Evolutionary conservation across 2,329 filamentous ascomycete species (phyloP).

Genomic region (Xylaria sp.): DNA sequence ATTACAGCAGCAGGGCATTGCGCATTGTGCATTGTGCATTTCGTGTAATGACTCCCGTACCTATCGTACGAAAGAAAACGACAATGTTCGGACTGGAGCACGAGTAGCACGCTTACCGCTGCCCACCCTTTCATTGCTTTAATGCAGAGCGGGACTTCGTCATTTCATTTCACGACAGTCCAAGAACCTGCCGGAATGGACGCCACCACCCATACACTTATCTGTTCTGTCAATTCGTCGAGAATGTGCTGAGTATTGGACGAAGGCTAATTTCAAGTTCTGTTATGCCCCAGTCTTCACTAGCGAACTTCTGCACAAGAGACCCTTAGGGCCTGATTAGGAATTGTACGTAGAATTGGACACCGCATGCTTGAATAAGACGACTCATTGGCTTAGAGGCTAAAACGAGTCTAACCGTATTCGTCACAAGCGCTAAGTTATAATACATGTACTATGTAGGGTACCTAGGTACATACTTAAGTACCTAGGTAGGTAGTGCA

Average conservation of each 20-base stretch:
- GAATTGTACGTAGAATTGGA: slow-evolving; percentile 31
- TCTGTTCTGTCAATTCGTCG: background rate
- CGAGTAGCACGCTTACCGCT: background rate
- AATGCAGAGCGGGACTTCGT: background rate
- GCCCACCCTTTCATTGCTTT: background rate
- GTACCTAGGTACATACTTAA: too few species aligned
- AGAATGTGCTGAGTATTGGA: background rate
- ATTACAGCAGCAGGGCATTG: background rate
- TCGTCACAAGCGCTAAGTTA: background rate
- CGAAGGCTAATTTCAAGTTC: slow-evolving; percentile 17
- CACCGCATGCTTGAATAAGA: background rate
- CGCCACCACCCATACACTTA: background rate
- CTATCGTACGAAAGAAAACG: background rate
- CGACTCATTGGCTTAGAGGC: slow-evolving; percentile 18
- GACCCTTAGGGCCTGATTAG: slow-evolving; percentile 19
- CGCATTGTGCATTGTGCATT: background rate
- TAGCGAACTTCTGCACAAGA: background rate
- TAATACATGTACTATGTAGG: background rate
- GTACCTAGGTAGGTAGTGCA: background rate
- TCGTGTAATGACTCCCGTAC: too few species aligned
- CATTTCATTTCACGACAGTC: background rate
- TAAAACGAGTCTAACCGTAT: background rate
- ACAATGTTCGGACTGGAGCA: background rate
- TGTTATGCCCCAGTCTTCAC: background rate
- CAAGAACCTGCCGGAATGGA: too few species aligned